Conservation (phyloP, 148 eudicot genomes). For the Fagopyrum tataricum region DNA sequence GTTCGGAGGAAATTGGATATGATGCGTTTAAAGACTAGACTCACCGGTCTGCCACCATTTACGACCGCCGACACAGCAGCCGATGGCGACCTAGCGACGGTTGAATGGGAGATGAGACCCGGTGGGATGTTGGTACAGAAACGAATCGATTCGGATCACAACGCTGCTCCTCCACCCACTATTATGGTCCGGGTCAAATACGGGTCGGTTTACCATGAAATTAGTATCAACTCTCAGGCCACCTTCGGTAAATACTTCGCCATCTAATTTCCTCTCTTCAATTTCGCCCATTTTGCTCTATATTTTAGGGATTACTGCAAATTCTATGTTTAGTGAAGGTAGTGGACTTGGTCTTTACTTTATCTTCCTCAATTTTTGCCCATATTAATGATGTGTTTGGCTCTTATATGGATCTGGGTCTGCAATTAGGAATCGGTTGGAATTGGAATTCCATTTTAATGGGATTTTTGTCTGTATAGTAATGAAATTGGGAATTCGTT, state of each 20-base stretch:
- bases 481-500: neutral
- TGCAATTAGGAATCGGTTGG: neutral
- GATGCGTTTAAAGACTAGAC: slow-evolving; percentile 74
- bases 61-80: slow-evolving; percentile 19
- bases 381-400: neutral
- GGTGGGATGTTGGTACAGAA: slow-evolving; percentile 93
- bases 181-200: slow-evolving; percentile 78
- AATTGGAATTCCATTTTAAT: neutral
- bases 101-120: slow-evolving; percentile 82
- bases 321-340: neutral
- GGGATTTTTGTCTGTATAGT: neutral
- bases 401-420: neutral
- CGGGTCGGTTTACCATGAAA: slow-evolving; percentile 59
- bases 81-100: slow-evolving; percentile 15
- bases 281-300: neutral
- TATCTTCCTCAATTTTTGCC: neutral
- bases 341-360: too few species aligned
- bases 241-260: slow-evolving; percentile 49
- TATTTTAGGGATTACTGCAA: neutral
- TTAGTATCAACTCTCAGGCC: slow-evolving; percentile 64
- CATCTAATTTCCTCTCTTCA: neutral
- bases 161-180: slow-evolving; percentile 39
- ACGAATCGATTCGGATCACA: slow-evolving; percentile 49
- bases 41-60: slow-evolving; percentile 37
- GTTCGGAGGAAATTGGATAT: slow-evolving; percentile 23